These are phyloP conservation scores for Tuber melanosporum DNA, from an alignment of 495 filamentous ascomycete genomes.

Conservation along the genomic window DNA sequence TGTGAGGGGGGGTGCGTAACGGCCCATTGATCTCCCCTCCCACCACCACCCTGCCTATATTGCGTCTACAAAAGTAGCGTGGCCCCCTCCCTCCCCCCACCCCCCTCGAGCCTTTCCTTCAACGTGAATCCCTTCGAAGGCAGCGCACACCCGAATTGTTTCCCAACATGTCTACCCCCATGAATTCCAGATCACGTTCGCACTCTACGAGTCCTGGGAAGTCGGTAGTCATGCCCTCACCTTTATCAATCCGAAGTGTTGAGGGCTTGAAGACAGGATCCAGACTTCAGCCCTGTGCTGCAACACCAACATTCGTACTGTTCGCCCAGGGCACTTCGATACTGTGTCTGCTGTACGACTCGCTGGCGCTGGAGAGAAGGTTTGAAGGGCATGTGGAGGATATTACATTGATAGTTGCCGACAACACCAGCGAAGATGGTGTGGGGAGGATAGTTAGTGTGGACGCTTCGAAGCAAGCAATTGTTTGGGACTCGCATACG, in stretches of 20 bases:
- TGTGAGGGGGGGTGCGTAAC: conserved; percentile 27
- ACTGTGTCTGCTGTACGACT: conserved; percentile 66
- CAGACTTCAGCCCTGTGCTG: conserved; percentile 35
- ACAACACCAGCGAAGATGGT: conserved; percentile 85
- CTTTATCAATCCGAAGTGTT: conserved; percentile 25
- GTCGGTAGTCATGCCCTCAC: conserved; percentile 32
- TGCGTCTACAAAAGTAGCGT: conserved; percentile 38
- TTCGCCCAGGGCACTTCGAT: conserved; percentile 41
- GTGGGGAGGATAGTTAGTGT: conserved; percentile 88
- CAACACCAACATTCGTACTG: conserved; percentile 35
- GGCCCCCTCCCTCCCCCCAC: conserved; percentile 24
- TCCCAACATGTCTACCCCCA: conserved; percentile 28
- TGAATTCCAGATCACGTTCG: conserved; percentile 34
- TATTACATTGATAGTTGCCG: conserved; percentile 73
- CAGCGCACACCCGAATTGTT: conserved; percentile 21
- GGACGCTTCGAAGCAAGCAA: conserved; percentile 81
- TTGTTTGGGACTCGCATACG: conserved; percentile 94
- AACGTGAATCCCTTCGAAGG: not conserved
- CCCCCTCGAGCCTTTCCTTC: conserved; percentile 17
- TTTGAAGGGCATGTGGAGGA: conserved; percentile 81
- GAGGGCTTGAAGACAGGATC: conserved; percentile 19
- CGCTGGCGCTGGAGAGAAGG: conserved; percentile 75
- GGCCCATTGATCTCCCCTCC: conserved; percentile 24
- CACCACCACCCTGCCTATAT: not conserved
- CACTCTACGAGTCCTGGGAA: conserved; percentile 26